These are phyloP conservation scores for Sorghum bicolor DNA, from an alignment of 176 grass and related monocot genomes.

Conservation along the genomic window Sorghum_bicolor_NCBIv3 NC_012870.2:73125001-73125500, in stretches of 20 bases:
- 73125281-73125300: not conserved
- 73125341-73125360: not conserved
- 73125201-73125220: not conserved
- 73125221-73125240: not conserved
- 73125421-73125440: not conserved
- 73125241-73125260: not conserved
- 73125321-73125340: not conserved
- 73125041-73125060: not conserved
- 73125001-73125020: not conserved
- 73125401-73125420: not conserved
- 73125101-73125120: constrained; percentile 19
- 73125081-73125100: constrained; percentile 22
- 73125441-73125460: not conserved
- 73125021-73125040: not conserved
- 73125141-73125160: constrained; percentile 1
- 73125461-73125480: not conserved
- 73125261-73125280: constrained; percentile 2
- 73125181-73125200: not conserved
- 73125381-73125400: not conserved
- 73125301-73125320: not conserved
- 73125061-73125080: not conserved
- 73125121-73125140: constrained; percentile 4
- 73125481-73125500: not conserved
- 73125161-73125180: constrained; percentile 47
- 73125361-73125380: too few relatives aligned